Base-by-base conservation (phyloP, 2,329 filamentous ascomycete species). In the Phialocephala subalpina region DNA sequence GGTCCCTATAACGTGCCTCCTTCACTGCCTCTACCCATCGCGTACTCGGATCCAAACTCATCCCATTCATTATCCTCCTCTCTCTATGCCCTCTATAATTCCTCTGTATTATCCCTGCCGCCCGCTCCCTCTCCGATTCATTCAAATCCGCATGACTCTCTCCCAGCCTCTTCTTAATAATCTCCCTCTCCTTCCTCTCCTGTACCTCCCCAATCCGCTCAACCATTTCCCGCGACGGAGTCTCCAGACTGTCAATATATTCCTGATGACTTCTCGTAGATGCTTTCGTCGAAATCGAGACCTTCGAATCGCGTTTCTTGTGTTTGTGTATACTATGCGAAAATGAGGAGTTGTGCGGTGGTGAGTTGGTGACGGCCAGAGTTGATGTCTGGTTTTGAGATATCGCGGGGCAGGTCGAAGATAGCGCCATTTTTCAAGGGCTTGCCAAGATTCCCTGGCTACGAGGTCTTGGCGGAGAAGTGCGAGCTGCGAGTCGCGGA, bases 81-180 rank as follows among this genome's bases (percentile, higher is more conserved):
- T 87, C 84, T 62, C 91, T 85, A 77, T 97, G 92, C 6, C 93
- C 92, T 38, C 93, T 85, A 76, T 94, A 97, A 29, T 89, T 91
- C 70, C 90, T 87, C 81, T 93, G 87, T 56, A 90, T 90, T 29
- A 87, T 73, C 25, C 80, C 81, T 3, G 87, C 87, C 2, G 87
- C 87, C 58, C 81, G 79, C 29, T 78, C 74, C 64, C 78, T 80
- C 57, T 80, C 81, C 45, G 79, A 81, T 57, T 80, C 69, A 58
- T 71, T 65, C 29, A 57, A 16, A 3, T 57, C 55, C 9, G 40
- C 40, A 55, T 52, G 40, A 18, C 40, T 55, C 36, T 49, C 22
- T 11, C 33, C 36, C 33, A 73, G 52, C 4, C 65, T 66, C 64
- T 71, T 72, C 67, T 66, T 69, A 9, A 73, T 70, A n/a, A 59